These are phyloP conservation scores for Aspergillus sp. DNA, from an alignment of 2,329 filamentous ascomycete species.

Conservation along the genomic window DNA sequence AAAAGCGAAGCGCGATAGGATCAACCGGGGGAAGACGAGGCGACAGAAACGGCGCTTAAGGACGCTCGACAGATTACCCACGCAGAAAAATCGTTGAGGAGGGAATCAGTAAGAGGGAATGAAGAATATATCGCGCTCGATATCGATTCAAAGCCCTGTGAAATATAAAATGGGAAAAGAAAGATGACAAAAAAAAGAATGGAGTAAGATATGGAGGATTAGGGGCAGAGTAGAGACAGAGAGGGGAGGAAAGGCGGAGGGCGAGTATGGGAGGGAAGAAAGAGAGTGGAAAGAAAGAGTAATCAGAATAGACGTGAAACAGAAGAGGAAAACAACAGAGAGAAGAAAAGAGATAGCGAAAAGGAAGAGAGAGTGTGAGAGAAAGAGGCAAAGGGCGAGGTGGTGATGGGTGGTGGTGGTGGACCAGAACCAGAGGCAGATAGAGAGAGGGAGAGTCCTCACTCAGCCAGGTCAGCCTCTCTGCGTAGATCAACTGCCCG, in stretches of 20 bases:
- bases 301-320: conserved; percentile 1
- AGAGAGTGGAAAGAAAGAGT: conserved; percentile 11
- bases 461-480: no score
- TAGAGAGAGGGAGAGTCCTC: conserved; percentile 7
- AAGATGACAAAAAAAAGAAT: conserved; percentile 6
- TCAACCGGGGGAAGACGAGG: conserved; percentile 11
- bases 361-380: neutral
- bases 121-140: neutral
- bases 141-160: neutral
- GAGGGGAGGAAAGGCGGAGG: conserved; percentile 3
- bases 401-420: no score
- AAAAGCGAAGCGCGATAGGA: conserved; percentile 14
- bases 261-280: conserved; percentile 1
- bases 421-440: no score
- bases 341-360: neutral
- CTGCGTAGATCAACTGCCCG: no score
- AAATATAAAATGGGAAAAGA: conserved; percentile 4
- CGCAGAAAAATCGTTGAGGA: neutral
- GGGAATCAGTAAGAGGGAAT: neutral
- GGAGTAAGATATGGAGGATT: conserved; percentile 7
- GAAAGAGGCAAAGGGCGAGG: neutral
- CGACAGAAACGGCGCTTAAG: conserved; percentile 13
- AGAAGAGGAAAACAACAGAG: conserved; percentile 1
- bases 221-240: conserved; percentile 6
- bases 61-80: conserved; percentile 1